Base-by-base conservation (phyloP, 2,329 filamentous ascomycete species). In the Beauveria sp. region DNA sequence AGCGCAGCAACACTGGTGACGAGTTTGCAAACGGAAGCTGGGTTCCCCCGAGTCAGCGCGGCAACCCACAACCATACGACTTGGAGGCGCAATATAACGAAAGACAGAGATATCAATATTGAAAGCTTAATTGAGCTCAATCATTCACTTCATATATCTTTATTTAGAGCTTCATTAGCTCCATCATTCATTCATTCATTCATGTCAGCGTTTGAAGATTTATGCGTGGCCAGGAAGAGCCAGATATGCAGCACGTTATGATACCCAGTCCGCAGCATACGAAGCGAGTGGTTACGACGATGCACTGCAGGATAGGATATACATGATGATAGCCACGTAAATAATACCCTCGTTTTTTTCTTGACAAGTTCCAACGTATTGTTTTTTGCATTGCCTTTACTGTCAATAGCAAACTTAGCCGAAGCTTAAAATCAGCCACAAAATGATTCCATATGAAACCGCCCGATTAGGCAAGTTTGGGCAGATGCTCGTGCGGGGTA, bases 61-160 rank as follows among this genome's bases (percentile, higher is more conserved):
- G 65, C n/a, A 66, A 64, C 38, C 69, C 69, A 10, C 75, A 73
- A 54, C 73, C 70, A 45, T 76, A 77, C 63, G 72, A 76, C 45
- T 65, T 71, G 24, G 75, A 77, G 62, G 68, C 71, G 18, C 75
- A 77, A 58, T 46, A 40, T 38, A 51, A 50, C 22, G 34, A 58
- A 26, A 16, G 56, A 43, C 28, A 9, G 45, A 49, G 34, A 18
- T 50, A 58, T 18, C 22, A 58, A 30, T 51, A 43, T 12, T 51
- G 30, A 49, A n/a, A 40, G 20, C 45, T 40, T 0, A 10, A 8
- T 12, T 16, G 0, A 14, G 30, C 9, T 34, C 10, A 4, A 12
- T 34, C 30, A 34, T 12, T 34, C 30, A 34, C 3, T 34, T 34
- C 10, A 34, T 12, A 4, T 34, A 34, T 12, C 4, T 34, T 34